A percentile compares a stretch with the other conserved stretches of the same genome.
These are phyloP conservation scores for Neckera pumila DNA, from an alignment of 225 moss, liverwort and hornwort genomes.

Conservation along the genomic window DNA sequence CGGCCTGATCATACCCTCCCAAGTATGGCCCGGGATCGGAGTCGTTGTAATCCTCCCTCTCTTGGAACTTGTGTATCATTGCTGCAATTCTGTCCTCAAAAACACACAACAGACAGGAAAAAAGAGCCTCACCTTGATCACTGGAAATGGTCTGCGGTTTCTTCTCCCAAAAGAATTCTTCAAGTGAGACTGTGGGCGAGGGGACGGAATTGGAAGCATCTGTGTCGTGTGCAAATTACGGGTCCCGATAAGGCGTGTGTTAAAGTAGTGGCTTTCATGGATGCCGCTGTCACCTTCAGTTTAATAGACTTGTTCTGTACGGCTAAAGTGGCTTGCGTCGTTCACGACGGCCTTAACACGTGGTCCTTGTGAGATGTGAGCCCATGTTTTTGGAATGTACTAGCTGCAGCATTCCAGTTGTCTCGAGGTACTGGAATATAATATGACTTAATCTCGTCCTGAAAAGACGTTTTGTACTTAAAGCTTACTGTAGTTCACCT, in stretches of 20 bases:
- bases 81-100: background rate
- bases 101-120: background rate
- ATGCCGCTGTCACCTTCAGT: background rate
- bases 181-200: background rate
- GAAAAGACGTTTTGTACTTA: background rate
- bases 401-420: background rate
- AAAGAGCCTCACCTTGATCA: background rate
- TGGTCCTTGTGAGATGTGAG: background rate
- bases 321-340: background rate
- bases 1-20: conserved; percentile 38
- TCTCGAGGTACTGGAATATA: background rate
- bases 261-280: background rate
- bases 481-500: background rate
- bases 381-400: background rate
- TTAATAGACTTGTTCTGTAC: background rate
- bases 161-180: background rate
- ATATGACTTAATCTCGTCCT: background rate
- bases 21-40: conserved; percentile 12
- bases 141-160: background rate
- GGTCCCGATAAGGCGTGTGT: background rate
- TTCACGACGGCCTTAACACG: background rate
- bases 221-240: background rate
- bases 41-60: conserved; percentile 6
- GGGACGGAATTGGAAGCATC: background rate
- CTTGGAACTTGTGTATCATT: conserved; percentile 10